Base-by-base conservation (phyloP, 805 yeast genomes). In the Zygosaccharomyces gambellarensis region DNA sequence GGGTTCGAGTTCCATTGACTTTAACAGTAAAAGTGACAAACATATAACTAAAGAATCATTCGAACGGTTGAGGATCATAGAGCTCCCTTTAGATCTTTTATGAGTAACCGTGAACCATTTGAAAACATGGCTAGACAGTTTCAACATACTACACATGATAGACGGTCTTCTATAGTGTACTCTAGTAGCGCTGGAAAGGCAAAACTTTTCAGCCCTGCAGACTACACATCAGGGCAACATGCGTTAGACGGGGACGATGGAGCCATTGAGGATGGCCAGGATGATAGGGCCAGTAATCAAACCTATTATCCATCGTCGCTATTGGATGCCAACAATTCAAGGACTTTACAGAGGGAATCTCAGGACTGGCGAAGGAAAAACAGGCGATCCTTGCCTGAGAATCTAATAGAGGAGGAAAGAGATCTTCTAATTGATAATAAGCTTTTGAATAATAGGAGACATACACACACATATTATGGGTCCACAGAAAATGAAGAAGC, bases 161-260 rank as follows among this genome's bases (percentile, higher is more conserved):
- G 67, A 39, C 59, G 67, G 19, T 61, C 69, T 1, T 65, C 69
- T 5, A 56, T 65, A 19, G 58, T 67, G 8, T 64, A 61, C 46
- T 67, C 71, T 4, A 61, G 63, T 5, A 62, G 68, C 55, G 57
- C 51, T 14, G 69, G 68, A n/a, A 67, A 65, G 46, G 63, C 62
- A 11, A 69, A 69, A 8, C 48, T 67, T 12, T 64, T 56, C 43
- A 54, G 57, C 9, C 68, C 71, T 3, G 53, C 61, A 2, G 71
- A 67, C 49, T 65, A 62, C 43, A 59, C 63, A 34, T 50, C 54
- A 5, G 45, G 47, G 46, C 44, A 49, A 11, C 49, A 50, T 9
- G 40, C 46, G 8, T 39, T 47, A 14, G 50, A 51, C 8, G 61
- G 52, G 19, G 53, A 52, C 23, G 50, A 46, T 11, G 51, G 50